Conservation (phyloP, 495 filamentous ascomycete genomes). For the Diplogelasinospora grovesii region DNA sequence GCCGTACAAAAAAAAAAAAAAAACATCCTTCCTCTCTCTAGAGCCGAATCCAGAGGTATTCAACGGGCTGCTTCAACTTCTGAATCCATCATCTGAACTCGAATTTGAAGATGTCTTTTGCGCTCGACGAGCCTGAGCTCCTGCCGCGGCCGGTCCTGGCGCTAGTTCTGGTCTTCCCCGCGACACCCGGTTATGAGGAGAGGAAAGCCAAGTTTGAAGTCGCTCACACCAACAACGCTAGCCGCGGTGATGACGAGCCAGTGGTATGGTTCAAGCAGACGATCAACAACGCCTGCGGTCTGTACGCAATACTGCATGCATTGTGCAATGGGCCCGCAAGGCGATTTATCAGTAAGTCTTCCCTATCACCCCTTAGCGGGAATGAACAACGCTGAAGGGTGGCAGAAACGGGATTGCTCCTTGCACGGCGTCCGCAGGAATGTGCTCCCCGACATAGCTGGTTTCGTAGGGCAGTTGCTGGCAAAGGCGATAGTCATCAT, state of each 20-base stretch:
- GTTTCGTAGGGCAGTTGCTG: too few relatives aligned
- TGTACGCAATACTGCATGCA: conserved; percentile 68
- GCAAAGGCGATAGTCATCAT: too few relatives aligned
- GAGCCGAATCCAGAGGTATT: conserved; percentile 37
- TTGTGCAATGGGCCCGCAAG: conserved; percentile 48
- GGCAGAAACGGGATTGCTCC: too few relatives aligned
- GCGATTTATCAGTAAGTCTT: conserved; percentile 36
- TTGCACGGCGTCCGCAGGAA: too few relatives aligned
- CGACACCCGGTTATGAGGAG: conserved; percentile 48
- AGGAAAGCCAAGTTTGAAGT: conserved; percentile 46
- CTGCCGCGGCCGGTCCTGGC: conserved; percentile 64
- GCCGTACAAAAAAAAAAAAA: conserved; percentile 17
- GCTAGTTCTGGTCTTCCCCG: conserved; percentile 65
- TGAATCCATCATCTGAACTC: conserved; percentile 53
- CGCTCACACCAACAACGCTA: conserved; percentile 26
- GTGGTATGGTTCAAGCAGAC: conserved; percentile 76
- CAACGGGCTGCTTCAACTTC: conserved; percentile 44
- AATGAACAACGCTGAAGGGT: too few relatives aligned
- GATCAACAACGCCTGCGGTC: conserved; percentile 70
- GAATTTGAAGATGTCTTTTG: conserved; percentile 67
- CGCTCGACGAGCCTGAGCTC: conserved; percentile 59
- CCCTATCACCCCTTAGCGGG: too few relatives aligned
- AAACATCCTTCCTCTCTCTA: conserved; percentile 31
- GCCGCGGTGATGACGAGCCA: conserved; percentile 25
- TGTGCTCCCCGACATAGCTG: too few relatives aligned